Conservation (phyloP, 306 rosid species). For the Glycine latifolia region DNA sequence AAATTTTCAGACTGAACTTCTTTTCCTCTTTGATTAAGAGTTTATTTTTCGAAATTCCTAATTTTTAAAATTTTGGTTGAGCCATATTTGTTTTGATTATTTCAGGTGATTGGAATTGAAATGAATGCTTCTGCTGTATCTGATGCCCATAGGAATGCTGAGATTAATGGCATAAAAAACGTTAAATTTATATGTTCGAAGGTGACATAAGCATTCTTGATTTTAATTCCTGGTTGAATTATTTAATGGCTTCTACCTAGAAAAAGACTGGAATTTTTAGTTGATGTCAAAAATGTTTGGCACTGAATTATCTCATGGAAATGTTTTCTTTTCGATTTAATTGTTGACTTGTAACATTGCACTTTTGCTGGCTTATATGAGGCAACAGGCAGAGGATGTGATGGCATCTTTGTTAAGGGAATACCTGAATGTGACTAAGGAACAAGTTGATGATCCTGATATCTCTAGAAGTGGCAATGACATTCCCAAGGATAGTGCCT, state of each 20-base stretch:
- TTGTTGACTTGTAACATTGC: constrained; percentile 28
- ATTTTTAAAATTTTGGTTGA: constrained; percentile 24
- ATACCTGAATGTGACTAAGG: constrained; percentile 58
- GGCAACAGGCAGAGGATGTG: constrained; percentile 91
- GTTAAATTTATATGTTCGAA: constrained; percentile 84
- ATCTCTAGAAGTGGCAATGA: constrained; percentile 49
- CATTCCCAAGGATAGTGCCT: constrained; percentile 46
- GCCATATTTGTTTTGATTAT: constrained; percentile 31
- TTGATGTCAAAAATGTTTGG: background rate
- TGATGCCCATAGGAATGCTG: constrained; percentile 91
- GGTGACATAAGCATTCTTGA: constrained; percentile 61
- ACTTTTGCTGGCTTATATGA: constrained; percentile 41
- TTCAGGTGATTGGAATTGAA: constrained; percentile 96
- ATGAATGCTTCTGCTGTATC: constrained; percentile 95
- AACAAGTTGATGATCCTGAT: constrained; percentile 54
- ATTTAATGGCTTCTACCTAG: constrained; percentile 17
- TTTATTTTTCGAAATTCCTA: background rate
- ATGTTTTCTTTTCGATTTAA: background rate
- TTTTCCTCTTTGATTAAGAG: constrained; percentile 19
- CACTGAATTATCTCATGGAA: constrained; percentile 11
- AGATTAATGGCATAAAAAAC: constrained; percentile 88
- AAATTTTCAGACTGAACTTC: background rate
- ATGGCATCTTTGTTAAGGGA: constrained; percentile 89
- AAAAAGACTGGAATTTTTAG: constrained; percentile 26
- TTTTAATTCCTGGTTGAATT: constrained; percentile 39